A percentile compares a stretch with the other conserved stretches of the same genome.
These are phyloP conservation scores for Chaetomidium leptoderma DNA, from an alignment of 495 filamentous ascomycete genomes.

Conservation along the genomic window DNA sequence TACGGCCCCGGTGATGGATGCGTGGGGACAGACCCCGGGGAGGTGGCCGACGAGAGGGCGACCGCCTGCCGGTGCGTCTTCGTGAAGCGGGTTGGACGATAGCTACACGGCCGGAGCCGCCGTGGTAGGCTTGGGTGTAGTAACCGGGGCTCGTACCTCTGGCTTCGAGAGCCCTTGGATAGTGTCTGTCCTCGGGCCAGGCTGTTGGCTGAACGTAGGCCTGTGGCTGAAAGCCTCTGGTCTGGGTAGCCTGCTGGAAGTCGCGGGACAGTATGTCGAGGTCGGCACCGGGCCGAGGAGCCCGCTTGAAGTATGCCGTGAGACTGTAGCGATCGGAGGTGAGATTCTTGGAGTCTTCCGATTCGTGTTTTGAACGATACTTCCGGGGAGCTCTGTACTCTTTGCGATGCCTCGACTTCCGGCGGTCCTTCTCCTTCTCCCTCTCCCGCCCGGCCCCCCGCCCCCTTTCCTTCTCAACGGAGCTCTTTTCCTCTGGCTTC, in stretches of 20 bases:
- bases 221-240: slow-evolving; percentile 8
- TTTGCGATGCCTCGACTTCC: neutral
- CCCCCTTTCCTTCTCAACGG: slow-evolving; percentile 12
- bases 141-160: neutral
- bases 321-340: slow-evolving; percentile 31
- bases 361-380: slow-evolving; percentile 2
- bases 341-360: neutral
- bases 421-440: neutral
- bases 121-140: neutral
- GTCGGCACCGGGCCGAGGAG: slow-evolving; percentile 28
- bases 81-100: neutral
- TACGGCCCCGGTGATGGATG: neutral
- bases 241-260: slow-evolving; percentile 3
- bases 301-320: slow-evolving; percentile 38
- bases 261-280: slow-evolving; percentile 22
- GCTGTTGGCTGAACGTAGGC: neutral
- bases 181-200: neutral
- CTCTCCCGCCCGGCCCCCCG: neutral
- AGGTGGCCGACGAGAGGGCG: neutral
- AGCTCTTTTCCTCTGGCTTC: slow-evolving; percentile 10
- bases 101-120: neutral
- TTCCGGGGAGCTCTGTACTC: neutral
- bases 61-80: neutral
- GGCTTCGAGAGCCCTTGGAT: neutral
- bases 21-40: neutral